These are phyloP conservation scores for Curvularia sp. DNA, from an alignment of 2,329 filamentous ascomycete species.

Conservation along the genomic window DNA sequence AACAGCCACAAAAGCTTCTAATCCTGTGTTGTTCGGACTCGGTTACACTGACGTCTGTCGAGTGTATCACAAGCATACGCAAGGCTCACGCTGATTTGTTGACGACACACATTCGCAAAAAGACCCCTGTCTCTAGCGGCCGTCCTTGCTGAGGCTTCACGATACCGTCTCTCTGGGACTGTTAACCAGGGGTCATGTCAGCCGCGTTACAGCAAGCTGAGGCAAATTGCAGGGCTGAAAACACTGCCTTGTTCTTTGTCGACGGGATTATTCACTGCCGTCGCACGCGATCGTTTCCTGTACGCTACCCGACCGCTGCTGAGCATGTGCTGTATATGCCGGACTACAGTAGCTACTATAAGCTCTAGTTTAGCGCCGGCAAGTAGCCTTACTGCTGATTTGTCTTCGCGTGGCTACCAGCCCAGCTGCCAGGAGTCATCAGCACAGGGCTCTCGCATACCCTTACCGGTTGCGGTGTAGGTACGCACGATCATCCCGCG, in stretches of 20 bases:
- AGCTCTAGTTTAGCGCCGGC: background rate
- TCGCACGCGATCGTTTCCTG: conserved; percentile 7
- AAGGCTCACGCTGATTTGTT: conserved; percentile 14
- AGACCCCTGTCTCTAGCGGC: background rate
- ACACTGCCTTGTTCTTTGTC: conserved; percentile 10
- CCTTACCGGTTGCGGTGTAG: conserved; percentile 7
- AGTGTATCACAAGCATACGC: conserved; percentile 1
- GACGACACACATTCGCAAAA: background rate
- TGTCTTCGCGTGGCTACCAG: conserved; percentile 1
- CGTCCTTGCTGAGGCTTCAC: background rate
- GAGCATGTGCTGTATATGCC: conserved; percentile 4
- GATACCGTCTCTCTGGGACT: conserved; percentile 1
- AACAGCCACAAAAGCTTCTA: conserved; percentile 19
- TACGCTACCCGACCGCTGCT: background rate
- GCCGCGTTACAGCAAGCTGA: conserved; percentile 13
- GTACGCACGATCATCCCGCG: conserved; percentile 2
- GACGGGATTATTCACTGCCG: conserved; percentile 2
- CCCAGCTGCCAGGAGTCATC: background rate
- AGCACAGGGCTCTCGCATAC: background rate
- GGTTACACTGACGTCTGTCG: conserved; percentile 3
- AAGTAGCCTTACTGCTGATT: conserved; percentile 1
- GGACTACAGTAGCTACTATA: background rate
- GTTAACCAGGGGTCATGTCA: conserved; percentile 6
- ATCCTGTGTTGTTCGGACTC: conserved; percentile 8
- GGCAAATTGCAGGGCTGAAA: conserved; percentile 14